These are phyloP conservation scores for Mycena citricolor DNA, from an alignment of 1,284 basidiomycete genomes.

Conservation along the genomic window DNA sequence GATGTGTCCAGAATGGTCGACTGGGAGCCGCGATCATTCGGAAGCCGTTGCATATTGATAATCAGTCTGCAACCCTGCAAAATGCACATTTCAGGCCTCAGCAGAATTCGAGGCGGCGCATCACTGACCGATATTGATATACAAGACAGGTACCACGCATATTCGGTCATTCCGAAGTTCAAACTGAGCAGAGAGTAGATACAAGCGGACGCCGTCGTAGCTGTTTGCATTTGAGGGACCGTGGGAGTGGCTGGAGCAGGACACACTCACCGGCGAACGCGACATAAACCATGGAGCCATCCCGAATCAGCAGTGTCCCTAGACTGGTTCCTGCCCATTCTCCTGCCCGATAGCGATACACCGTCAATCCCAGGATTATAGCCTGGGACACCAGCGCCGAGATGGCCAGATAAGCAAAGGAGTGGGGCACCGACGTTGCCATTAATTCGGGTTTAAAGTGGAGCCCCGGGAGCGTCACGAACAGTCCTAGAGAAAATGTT, in stretches of 20 bases:
- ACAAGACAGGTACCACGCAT: slow-evolving; percentile 15
- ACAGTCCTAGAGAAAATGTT: slow-evolving; percentile 2
- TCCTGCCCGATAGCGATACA: slow-evolving; percentile 9
- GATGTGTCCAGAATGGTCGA: not conserved
- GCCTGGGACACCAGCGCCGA: slow-evolving; percentile 15
- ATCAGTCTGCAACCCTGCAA: slow-evolving; percentile 17
- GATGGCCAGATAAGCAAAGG: slow-evolving; percentile 16
- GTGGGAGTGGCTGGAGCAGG: too few relatives aligned
- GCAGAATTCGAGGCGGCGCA: too few relatives aligned
- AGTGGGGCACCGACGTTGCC: slow-evolving; percentile 5
- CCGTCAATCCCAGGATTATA: slow-evolving; percentile 13
- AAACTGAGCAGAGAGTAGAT: slow-evolving; percentile 2
- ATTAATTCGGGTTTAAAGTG: slow-evolving; percentile 9
- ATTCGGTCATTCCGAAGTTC: slow-evolving; percentile 14
- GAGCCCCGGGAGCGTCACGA: slow-evolving; percentile 12
- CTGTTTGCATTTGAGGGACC: too few relatives aligned
- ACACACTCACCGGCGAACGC: slow-evolving; percentile 10
- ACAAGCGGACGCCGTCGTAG: slow-evolving; percentile 2
- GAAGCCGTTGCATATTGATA: slow-evolving; percentile 19
- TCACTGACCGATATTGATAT: slow-evolving; percentile 7
- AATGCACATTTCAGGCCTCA: too few relatives aligned
- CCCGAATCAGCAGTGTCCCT: slow-evolving; percentile 13
- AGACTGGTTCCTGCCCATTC: slow-evolving; percentile 18
- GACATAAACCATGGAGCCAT: slow-evolving; percentile 12
- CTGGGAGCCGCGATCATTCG: slow-evolving; percentile 1